Percentiles rank a stretch among this genome's conserved stretches.
Conservation (phyloP, 306 rosid species). For the Acmispon strigosus region DNA sequence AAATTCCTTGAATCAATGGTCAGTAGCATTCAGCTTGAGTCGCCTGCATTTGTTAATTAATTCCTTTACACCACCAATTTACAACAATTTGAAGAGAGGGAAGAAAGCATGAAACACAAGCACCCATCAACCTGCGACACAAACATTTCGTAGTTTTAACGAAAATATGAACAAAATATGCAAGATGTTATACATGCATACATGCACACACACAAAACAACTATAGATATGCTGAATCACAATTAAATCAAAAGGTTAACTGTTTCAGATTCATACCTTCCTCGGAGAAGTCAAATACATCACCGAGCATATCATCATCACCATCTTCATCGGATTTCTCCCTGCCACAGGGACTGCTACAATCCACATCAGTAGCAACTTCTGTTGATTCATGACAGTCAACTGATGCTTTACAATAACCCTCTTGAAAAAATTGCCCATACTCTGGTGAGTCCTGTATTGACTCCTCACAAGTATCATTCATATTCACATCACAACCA, state of each 20-base stretch:
- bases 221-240: not conserved
- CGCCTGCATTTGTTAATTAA: constrained; percentile 45
- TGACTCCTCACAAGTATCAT: constrained; percentile 51
- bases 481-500: constrained; percentile 59
- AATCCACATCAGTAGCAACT: constrained; percentile 55
- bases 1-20: constrained; percentile 63
- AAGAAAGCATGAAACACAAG: constrained; percentile 22
- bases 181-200: not conserved
- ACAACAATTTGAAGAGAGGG: constrained; percentile 32
- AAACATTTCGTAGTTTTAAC: constrained; percentile 31
- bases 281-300: constrained; percentile 80
- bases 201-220: not conserved
- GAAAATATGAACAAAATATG: constrained; percentile 23
- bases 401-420: constrained; percentile 60
- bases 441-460: constrained; percentile 55
- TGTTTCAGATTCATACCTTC: constrained; percentile 53
- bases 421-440: constrained; percentile 70
- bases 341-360: constrained; percentile 62
- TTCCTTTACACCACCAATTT: constrained; percentile 32
- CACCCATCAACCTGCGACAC: constrained; percentile 53
- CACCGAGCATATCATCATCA: constrained; percentile 80
- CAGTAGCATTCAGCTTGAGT: constrained; percentile 47
- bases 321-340: constrained; percentile 76
- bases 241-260: constrained; percentile 8
- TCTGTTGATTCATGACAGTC: constrained; percentile 47